Evolutionary conservation across 345 rosid genomes (phyloP), one percentile per base, ranked within the genome.

Genomic region (Salix suchowensis): DNA sequence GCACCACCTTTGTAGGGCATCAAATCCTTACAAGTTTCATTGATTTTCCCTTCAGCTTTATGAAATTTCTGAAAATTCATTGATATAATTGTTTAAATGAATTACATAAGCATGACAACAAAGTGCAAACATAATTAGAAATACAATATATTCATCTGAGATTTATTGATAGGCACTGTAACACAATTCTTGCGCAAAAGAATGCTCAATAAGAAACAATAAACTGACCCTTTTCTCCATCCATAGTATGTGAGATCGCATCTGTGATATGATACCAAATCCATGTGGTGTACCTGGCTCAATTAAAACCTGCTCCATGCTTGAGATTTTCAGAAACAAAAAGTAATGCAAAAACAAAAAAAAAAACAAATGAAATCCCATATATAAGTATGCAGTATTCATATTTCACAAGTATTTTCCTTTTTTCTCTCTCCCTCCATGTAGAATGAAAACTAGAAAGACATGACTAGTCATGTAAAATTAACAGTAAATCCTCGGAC

Each of bases 201-300:
- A 40, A 67, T 6, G 26, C 50, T 52, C 19, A 67, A 14, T 10
- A 64, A 23, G 50, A 36, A 46, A 76, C 16, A 69, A 58, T 36
- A 6, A 71, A 66, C 86, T 54, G 84, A 94, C 99, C 83, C 99
- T 88, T 69, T 89, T 87, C 82, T 96, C 99, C 97, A 96, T 89
- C 99, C 99, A 94, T 74, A 96, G 80, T 86, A 96, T 83, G 84
- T 93, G 96, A 76, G 98, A 93, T 23, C 97, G 92, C 98, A 93
- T 93, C 85, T 88, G 99, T 69, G 98, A 83, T 76, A 96, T 92
- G 71, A 96, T 92, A 68, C 81, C 87, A 77, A 89, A 91, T 84
- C 99, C 99, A 37, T 94, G 97, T 23, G 99, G 98, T 32, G 99
- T 91, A 76, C 98, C 97, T 61, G 97, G 98, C 85, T 96, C 98